Conservation (phyloP, 164 flowering plant species). For the Magnolia officinalis region DNA sequence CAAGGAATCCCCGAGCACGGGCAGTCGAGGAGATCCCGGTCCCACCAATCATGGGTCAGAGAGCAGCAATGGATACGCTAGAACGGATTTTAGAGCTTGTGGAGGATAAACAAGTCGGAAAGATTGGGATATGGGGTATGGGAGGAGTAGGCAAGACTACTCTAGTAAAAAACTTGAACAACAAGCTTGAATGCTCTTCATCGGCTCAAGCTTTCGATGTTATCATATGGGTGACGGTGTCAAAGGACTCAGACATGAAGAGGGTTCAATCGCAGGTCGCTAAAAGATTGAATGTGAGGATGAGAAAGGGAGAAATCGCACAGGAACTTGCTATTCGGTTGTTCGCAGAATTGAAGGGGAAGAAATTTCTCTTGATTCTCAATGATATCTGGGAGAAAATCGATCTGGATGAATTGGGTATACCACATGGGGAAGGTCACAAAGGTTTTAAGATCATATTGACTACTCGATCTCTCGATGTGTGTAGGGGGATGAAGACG, state of each 20-base stretch:
- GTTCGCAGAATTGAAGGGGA: background rate
- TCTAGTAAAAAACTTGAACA: background rate
- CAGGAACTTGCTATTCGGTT: background rate
- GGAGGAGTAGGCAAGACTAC: conserved; percentile 12
- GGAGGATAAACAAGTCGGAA: background rate
- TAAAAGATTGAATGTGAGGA: background rate
- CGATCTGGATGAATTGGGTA: background rate
- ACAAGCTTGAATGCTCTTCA: background rate
- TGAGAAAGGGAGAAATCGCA: background rate
- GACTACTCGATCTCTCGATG: background rate
- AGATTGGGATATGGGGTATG: conserved; percentile 7
- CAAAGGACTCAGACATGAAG: background rate
- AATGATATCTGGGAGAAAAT: conserved; percentile 6
- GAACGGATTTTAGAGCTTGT: background rate
- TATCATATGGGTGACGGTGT: background rate
- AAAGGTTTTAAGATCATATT: background rate
- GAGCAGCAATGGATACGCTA: background rate
- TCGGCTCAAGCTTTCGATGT: background rate
- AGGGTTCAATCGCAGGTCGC: background rate
- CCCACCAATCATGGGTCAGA: background rate
- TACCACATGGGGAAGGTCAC: background rate
- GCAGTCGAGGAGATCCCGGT: no score
- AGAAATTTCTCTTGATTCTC: background rate
- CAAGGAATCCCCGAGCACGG: no score
- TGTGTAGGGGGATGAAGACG: conserved; percentile 15